Evolutionary conservation across 257 asterid species (phyloP).

Genomic region (Solanum raphanifolium): DNA sequence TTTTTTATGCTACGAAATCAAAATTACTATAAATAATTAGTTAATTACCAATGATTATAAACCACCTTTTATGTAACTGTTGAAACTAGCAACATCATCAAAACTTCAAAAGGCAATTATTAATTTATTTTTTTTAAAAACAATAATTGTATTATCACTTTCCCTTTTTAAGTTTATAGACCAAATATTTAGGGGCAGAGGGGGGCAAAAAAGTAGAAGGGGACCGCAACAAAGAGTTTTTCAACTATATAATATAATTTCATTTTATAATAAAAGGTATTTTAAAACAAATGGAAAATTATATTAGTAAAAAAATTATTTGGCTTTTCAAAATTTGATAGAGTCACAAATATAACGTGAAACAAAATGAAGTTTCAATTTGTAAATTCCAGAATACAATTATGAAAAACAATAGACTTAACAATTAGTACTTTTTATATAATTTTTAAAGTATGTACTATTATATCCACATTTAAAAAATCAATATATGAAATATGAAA

Average conservation of each 20-base stretch:
- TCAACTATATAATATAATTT: background rate
- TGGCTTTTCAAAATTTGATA: background rate
- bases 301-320: background rate
- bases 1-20: background rate
- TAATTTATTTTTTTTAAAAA: no score
- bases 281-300: background rate
- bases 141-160: background rate
- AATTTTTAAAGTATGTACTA: background rate
- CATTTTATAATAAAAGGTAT: background rate
- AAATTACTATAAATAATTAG: background rate
- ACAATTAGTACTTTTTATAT: background rate
- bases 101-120: background rate
- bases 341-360: background rate
- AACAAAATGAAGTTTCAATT: background rate
- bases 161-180: background rate
- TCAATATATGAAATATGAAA: no score
- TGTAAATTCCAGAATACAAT: background rate
- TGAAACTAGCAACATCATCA: background rate
- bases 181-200: background rate
- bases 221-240: constrained; percentile 29
- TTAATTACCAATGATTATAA: background rate
- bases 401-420: background rate
- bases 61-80: background rate
- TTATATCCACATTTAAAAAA: background rate
- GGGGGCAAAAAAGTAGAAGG: constrained; percentile 9